Evolutionary conservation across 306 rosid species (phyloP).

Genomic region (Quercus ilex): DNA sequence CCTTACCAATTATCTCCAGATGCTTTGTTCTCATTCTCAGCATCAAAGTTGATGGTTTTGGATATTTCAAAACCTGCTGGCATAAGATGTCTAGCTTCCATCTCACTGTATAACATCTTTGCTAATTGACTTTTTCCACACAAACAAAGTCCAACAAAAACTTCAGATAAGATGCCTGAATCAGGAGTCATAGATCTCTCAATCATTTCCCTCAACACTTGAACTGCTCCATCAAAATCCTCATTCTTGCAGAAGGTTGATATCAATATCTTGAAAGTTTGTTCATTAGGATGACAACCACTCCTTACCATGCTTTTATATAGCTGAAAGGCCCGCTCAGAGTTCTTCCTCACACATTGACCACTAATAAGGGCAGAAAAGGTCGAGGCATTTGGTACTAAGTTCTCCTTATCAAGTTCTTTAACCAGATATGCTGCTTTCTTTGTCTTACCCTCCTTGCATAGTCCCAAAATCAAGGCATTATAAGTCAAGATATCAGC

Average conservation of each 20-base stretch:
- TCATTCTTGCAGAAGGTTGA: conserved; percentile 53
- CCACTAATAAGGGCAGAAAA: conserved; percentile 76
- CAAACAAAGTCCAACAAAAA: conserved; percentile 45
- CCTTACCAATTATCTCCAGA: not conserved
- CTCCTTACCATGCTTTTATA: conserved; percentile 72
- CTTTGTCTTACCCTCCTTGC: conserved; percentile 80
- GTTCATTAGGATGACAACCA: conserved; percentile 54
- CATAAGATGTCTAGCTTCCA: conserved; percentile 40
- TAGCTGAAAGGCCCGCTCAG: conserved; percentile 62
- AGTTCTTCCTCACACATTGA: conserved; percentile 57
- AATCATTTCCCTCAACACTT: conserved; percentile 67
- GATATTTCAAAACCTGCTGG: conserved; percentile 43
- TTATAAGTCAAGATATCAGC: conserved; percentile 78
- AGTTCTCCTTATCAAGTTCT: conserved; percentile 59
- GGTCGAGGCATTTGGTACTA: conserved; percentile 71
- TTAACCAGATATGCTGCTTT: conserved; percentile 72
- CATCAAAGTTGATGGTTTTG: conserved; percentile 5
- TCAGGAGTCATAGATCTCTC: conserved; percentile 48
- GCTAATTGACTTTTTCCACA: conserved; percentile 44
- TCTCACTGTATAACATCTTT: conserved; percentile 34
- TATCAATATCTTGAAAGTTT: conserved; percentile 48
- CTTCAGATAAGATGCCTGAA: conserved; percentile 43
- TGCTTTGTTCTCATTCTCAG: conserved; percentile 12
- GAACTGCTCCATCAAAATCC: conserved; percentile 76
- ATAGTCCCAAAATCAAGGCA: conserved; percentile 75